phyloP scores from a whole-genome alignment of 148 eudicot genomes.

The Diospyros kaki region DNA sequence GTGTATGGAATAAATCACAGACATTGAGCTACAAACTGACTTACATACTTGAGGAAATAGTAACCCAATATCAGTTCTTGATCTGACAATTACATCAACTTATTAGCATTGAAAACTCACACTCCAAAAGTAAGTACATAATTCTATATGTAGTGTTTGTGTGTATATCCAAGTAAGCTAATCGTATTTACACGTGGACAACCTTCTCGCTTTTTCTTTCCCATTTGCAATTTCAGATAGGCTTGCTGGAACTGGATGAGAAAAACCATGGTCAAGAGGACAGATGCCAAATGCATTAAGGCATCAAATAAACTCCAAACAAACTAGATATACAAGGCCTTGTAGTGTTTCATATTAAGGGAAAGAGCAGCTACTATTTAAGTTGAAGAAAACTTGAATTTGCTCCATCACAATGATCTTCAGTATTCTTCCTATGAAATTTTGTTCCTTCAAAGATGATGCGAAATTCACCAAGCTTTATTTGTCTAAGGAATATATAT shows the following conservation, averaged over 20 bases:
- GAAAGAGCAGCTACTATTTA: background rate
- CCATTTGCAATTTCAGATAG: conserved; percentile 6
- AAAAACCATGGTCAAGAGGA: background rate
- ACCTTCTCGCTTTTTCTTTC: background rate
- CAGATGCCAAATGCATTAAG: background rate
- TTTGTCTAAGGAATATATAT: background rate
- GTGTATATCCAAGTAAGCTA: background rate
- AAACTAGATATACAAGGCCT: background rate
- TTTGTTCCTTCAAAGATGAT: background rate
- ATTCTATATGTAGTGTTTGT: no score
- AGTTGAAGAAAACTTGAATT: background rate
- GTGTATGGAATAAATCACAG: background rate
- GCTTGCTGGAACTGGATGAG: background rate
- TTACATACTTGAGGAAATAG: background rate
- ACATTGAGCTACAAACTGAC: background rate
- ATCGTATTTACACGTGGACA: background rate
- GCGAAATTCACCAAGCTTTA: background rate
- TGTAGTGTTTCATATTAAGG: background rate
- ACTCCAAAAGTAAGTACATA: background rate
- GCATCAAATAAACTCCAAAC: background rate
- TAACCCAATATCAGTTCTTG: background rate
- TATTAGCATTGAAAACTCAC: background rate
- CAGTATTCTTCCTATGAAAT: background rate
- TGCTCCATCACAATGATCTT: background rate
- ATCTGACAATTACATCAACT: background rate